Conservation (phyloP, 1,284 basidiomycete species). For the Kwoniella shivajii region DNA sequence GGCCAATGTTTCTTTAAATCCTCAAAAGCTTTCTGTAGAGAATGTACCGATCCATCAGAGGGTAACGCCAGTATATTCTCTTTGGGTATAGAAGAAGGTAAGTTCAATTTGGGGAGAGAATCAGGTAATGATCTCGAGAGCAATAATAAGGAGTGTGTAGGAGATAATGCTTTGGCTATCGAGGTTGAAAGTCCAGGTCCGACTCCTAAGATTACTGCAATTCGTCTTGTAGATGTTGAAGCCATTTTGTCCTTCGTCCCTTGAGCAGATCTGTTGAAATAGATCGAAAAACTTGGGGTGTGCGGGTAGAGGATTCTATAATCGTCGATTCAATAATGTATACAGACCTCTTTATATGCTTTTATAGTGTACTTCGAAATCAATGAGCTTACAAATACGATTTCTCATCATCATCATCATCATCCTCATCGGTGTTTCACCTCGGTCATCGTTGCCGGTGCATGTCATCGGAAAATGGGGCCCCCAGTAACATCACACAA, state of each 20-base stretch:
- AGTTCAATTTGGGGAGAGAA: constrained; percentile 32
- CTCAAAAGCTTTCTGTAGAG: constrained; percentile 35
- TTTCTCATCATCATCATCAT: no score
- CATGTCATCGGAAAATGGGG: no score
- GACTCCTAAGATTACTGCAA: constrained; percentile 48
- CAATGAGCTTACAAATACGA: no score
- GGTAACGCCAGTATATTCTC: constrained; percentile 30
- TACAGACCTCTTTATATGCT: no score
- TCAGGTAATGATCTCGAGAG: constrained; percentile 49
- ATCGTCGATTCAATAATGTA: no score
- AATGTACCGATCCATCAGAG: constrained; percentile 32
- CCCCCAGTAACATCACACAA: no score
- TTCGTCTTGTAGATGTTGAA: constrained; percentile 5
- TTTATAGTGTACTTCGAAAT: no score
- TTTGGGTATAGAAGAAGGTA: constrained; percentile 28
- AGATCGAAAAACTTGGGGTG: no score
- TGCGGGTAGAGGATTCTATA: no score
- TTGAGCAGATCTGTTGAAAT: no score
- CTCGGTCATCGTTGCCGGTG: no score
- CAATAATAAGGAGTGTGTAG: constrained; percentile 47
- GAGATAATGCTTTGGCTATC: constrained; percentile 40
- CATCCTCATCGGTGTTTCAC: no score
- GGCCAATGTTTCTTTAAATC: constrained; percentile 41
- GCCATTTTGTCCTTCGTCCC: neutral
- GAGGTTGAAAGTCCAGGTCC: constrained; percentile 45